Percentiles rank a stretch among this genome's conserved stretches.
Conservation (phyloP, 768 basidiomycete species). For the Russula compacta region DNA sequence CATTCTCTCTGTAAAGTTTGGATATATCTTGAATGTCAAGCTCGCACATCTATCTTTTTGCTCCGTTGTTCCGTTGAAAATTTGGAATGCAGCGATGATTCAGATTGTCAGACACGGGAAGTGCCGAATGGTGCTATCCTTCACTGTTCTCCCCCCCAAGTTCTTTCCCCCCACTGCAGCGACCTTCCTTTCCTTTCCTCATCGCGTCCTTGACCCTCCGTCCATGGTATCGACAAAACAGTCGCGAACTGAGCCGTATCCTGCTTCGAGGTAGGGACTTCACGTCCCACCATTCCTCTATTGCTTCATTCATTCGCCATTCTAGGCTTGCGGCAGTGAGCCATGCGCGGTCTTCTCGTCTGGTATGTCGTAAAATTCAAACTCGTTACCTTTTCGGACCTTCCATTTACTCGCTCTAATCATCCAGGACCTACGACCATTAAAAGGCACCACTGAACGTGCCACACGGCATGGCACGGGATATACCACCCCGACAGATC, state of each 20-base stretch:
- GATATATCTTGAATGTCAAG: constrained; percentile 9
- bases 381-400: not conserved
- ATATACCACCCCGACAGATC: not conserved
- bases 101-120: constrained; percentile 9
- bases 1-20: constrained; percentile 6
- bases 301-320: constrained; percentile 12
- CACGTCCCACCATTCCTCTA: not conserved
- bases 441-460: constrained; percentile 5
- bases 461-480: not conserved
- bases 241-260: constrained; percentile 2
- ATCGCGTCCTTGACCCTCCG: not conserved
- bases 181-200: constrained; percentile 6
- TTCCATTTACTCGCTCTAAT: not conserved
- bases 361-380: constrained; percentile 13
- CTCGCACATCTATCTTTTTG: constrained; percentile 6
- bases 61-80: constrained; percentile 5
- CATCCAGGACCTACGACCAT: not conserved
- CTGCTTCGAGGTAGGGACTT: constrained; percentile 10
- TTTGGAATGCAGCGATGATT: constrained; percentile 3
- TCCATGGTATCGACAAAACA: constrained; percentile 15
- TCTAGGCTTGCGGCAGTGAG: constrained; percentile 12
- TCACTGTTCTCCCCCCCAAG: not conserved
- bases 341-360: constrained; percentile 11
- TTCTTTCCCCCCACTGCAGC: not conserved
- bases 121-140: constrained; percentile 8